Conservation (phyloP, 2,329 filamentous ascomycete genomes). For the Trichoderma arundinaceum region DNA sequence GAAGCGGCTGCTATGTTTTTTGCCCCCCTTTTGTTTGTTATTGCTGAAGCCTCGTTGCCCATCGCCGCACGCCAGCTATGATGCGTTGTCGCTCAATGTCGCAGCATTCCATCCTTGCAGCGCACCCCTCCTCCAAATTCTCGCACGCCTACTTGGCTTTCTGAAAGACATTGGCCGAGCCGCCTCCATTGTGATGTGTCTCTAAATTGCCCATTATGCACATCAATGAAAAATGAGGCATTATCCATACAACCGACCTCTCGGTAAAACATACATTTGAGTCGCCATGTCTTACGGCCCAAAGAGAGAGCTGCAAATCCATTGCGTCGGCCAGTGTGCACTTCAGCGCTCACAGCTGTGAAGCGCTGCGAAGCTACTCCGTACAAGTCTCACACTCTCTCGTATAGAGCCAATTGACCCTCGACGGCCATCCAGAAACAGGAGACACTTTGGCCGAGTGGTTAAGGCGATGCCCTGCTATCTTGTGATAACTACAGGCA, state of each 20-base stretch:
- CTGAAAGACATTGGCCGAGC: neutral
- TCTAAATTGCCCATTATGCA: neutral
- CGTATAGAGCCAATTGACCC: neutral
- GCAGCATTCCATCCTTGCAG: neutral
- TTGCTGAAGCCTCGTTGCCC: neutral
- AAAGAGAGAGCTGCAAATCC: neutral
- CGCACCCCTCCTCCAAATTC: neutral
- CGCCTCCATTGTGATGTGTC: neutral
- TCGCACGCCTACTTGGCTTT: neutral
- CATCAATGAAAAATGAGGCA: neutral
- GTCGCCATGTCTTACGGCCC: no score
- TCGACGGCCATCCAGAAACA: neutral
- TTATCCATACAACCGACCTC: neutral
- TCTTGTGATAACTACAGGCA: conserved; percentile 19
- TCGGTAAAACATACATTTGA: no score
- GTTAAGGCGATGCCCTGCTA: conserved; percentile 30
- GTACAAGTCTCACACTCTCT: neutral
- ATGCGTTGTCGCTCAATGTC: conserved; percentile 12
- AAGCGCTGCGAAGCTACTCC: no score
- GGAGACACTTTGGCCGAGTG: conserved; percentile 29
- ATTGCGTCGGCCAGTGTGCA: neutral
- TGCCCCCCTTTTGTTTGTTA: neutral
- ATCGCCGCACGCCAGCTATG: neutral
- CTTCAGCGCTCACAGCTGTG: no score
- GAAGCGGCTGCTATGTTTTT: neutral